Base-by-base conservation (phyloP, 768 basidiomycete species). In the Glaciozyma antarctica region DNA sequence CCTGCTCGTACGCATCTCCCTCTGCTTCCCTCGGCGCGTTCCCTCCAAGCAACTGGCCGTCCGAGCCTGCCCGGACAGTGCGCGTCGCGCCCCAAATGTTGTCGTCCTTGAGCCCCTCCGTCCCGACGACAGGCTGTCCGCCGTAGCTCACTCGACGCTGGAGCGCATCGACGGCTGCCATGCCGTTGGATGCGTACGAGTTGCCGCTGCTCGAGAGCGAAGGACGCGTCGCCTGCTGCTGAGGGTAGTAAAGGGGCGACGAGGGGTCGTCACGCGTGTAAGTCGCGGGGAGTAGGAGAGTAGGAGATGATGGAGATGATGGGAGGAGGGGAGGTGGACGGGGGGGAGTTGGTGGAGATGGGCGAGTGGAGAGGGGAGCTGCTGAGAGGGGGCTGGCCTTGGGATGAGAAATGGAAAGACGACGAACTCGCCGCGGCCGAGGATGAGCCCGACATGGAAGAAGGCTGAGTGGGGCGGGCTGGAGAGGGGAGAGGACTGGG, bases 1-100 rank as follows among this genome's bases (percentile, higher is more conserved):
- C 68, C 55, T 66, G 68, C 34, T 69, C 64, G 26, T 63, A 41
- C 47, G 61, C 65, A 34, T 54, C 65, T 49, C 34, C 56, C 28
- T 17, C 49, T 52, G n/a, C 48, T 19, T 60, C 32, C 12, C 51
- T 47, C n/a, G 41, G 34, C 52, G 53, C 57, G 51, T 52, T 30
- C 30, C 51, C 51, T 12, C 16, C 53, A 16, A 32, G 53, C 28
- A 32, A 22, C 64, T 22, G 45, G 30, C 45, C 57, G 44, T 34
- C 62, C 61, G 60, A 57, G 54, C 48, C 64, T 55, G 28, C 58
- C 53, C n/a, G 52, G 41, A 52, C 62, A 62, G 47, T 63, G 61
- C 61, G 28, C 61, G 24, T 13, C 49, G 15, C 51, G 54, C 30
- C 28, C 52, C 47, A 54, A 30, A 47, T n/a, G 58, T 24, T n/a